phyloP scores from a whole-genome alignment of 164 flowering plant genomes.

The Nelumbo lutea region DNA sequence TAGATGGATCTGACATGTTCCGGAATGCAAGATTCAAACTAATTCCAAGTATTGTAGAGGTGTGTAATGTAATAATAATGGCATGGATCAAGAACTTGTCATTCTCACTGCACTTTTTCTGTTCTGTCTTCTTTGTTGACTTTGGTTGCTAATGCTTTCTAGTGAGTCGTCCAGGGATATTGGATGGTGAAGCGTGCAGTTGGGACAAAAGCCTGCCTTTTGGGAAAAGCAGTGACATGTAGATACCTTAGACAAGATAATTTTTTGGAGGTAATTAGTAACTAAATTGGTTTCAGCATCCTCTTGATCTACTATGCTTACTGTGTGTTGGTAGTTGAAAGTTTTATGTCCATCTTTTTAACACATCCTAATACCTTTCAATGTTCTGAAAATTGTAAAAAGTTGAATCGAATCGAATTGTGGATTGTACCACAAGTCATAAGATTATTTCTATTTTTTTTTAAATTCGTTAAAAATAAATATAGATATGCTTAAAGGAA shows the following conservation, averaged over 20 bases:
- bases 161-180: conserved; percentile 52
- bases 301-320: neutral
- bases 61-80: conserved; percentile 15
- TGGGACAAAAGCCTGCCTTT: conserved; percentile 89
- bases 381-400: too few relatives aligned
- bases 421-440: too few relatives aligned
- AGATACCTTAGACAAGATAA: conserved; percentile 79
- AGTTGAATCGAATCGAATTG: too few relatives aligned
- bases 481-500: too few relatives aligned
- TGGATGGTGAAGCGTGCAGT: conserved; percentile 99
- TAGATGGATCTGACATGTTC: conserved; percentile 72
- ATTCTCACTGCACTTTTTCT: neutral
- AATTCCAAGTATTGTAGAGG: conserved; percentile 93
- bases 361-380: too few relatives aligned
- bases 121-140: conserved; percentile 3
- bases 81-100: neutral
- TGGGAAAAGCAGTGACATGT: conserved; percentile 96
- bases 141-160: conserved; percentile 12
- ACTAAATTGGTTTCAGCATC: neutral
- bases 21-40: conserved; percentile 89
- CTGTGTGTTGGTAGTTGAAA: too few relatives aligned
- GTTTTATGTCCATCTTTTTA: too few relatives aligned
- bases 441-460: too few relatives aligned
- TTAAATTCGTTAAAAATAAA: too few relatives aligned
- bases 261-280: conserved; percentile 70